A percentile compares a stretch with the other conserved stretches of the same genome.
Conservation (phyloP, 495 filamentous ascomycete genomes). For the Parathielavia appendiculata region DNA sequence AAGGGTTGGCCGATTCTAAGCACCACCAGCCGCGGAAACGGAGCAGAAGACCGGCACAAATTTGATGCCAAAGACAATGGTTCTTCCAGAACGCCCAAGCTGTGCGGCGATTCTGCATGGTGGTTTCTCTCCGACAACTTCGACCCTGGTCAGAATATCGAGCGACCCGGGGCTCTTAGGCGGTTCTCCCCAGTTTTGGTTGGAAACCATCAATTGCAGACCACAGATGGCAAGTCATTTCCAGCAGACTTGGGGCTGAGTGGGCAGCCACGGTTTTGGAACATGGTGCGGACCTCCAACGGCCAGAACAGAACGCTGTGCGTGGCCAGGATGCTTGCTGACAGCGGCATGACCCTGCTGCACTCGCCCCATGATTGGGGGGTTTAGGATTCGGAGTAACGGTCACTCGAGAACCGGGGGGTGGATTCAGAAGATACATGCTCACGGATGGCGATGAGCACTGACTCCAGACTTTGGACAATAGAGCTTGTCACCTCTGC, state of each 20-base stretch:
- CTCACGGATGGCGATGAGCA: too few relatives aligned
- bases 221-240: neutral
- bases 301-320: neutral
- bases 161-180: too few relatives aligned
- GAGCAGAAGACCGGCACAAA: neutral
- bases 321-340: neutral
- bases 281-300: neutral
- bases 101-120: slow-evolving; percentile 12
- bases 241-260: neutral
- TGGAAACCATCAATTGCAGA: neutral
- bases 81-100: neutral
- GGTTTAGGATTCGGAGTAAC: neutral
- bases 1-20: neutral
- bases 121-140: neutral
- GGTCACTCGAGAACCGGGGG: too few relatives aligned
- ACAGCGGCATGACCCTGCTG: slow-evolving; percentile 5
- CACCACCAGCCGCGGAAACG: neutral
- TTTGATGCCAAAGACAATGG: too few relatives aligned
- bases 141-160: neutral
- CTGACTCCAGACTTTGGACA: too few relatives aligned
- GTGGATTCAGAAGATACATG: neutral
- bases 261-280: neutral
- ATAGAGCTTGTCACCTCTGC: too few relatives aligned
- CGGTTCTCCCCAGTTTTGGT: neutral
- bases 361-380: neutral